A percentile compares a stretch with the other conserved stretches of the same genome.
phyloP scores from a whole-genome alignment of 345 rosid species.

The Litchi chinensis region DNA sequence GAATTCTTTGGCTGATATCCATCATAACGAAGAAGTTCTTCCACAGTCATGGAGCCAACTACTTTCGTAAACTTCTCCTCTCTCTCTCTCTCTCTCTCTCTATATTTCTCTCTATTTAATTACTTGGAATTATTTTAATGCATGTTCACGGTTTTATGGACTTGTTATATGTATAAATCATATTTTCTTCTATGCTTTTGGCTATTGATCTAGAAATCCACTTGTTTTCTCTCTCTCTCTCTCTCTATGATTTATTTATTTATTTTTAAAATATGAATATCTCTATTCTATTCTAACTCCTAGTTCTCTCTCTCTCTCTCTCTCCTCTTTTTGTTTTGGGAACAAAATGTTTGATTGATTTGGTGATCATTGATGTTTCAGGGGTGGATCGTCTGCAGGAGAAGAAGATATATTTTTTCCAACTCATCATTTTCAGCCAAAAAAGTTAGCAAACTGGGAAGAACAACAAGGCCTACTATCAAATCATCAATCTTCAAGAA shows the following conservation, averaged over 20 bases:
- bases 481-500: constrained; percentile 24
- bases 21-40: constrained; percentile 34
- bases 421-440: constrained; percentile 31
- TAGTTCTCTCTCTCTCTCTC: background rate
- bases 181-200: too few relatives aligned
- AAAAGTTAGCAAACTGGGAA: constrained; percentile 43
- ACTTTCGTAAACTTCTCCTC: constrained; percentile 40
- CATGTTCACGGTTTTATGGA: background rate
- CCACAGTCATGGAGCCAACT: constrained; percentile 69
- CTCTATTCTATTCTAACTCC: background rate
- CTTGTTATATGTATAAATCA: too few relatives aligned
- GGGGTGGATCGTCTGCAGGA: constrained; percentile 38
- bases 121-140: background rate
- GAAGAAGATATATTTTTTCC: constrained; percentile 39
- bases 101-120: constrained; percentile 7
- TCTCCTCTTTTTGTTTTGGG: background rate
- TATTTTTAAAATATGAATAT: background rate
- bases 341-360: background rate
- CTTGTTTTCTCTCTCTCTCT: background rate
- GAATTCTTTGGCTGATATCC: constrained; percentile 32
- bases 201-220: constrained; percentile 1
- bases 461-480: constrained; percentile 30
- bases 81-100: constrained; percentile 16
- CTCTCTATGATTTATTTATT: background rate
- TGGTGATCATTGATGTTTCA: constrained; percentile 17